Conservation (phyloP, 2,329 filamentous ascomycete species). For the Allantophomopsis lycopodina region DNA sequence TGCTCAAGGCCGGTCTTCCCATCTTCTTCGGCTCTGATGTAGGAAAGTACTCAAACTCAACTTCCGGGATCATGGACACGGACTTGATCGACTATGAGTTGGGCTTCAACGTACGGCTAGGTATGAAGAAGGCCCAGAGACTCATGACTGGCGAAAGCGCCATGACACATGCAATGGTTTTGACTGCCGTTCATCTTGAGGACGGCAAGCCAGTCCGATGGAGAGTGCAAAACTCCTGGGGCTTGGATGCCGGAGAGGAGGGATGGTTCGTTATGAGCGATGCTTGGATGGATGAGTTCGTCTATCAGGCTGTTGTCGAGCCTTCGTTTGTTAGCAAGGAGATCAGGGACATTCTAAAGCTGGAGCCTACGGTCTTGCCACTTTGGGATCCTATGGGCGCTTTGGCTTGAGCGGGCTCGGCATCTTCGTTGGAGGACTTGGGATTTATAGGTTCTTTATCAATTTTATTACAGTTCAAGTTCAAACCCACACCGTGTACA, state of each 20-base stretch:
- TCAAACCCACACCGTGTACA: too few relatives aligned
- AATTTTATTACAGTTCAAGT: too few relatives aligned
- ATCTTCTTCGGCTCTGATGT: slow-evolving; percentile 87
- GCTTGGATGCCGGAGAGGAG: slow-evolving; percentile 51
- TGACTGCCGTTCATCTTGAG: slow-evolving; percentile 74
- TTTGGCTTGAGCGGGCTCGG: slow-evolving; percentile 33
- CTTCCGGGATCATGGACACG: slow-evolving; percentile 67
- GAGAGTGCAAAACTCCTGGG: slow-evolving; percentile 85
- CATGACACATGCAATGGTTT: slow-evolving; percentile 90
- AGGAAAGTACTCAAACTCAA: slow-evolving; percentile 61
- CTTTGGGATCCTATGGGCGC: slow-evolving; percentile 75
- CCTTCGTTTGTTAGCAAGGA: slow-evolving; percentile 50
- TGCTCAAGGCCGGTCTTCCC: slow-evolving; percentile 66
- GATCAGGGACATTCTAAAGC: slow-evolving; percentile 54
- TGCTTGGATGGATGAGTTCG: slow-evolving; percentile 66
- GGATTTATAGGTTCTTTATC: too few relatives aligned
- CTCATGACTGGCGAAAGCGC: slow-evolving; percentile 60
- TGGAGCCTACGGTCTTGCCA: slow-evolving; percentile 57
- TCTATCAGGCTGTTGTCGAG: slow-evolving; percentile 78
- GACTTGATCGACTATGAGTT: slow-evolving; percentile 66
- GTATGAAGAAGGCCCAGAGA: slow-evolving; percentile 63
- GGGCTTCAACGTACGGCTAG: slow-evolving; percentile 65
- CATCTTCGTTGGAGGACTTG: too few relatives aligned
- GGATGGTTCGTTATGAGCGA: slow-evolving; percentile 90
- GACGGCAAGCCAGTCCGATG: slow-evolving; percentile 57